Evolutionary conservation across 78 protist species (phyloP), one percentile per base, ranked within the genome.

Genomic region (Dictyostelium brefeldianum): DNA sequence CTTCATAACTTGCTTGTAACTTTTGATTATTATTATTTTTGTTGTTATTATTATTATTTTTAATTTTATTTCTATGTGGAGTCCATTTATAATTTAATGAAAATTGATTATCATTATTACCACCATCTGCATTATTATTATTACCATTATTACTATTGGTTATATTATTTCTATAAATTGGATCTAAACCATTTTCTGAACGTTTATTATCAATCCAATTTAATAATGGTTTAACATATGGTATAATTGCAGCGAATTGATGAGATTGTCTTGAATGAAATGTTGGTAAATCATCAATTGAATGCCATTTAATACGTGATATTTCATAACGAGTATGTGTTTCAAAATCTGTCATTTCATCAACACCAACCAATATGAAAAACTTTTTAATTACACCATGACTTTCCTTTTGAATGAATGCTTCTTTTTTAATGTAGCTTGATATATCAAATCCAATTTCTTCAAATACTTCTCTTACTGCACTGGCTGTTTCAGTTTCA

Each of bases 251-350:
- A 8, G 93, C 93, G n/a, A 64, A 87, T 51, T 87, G 93, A 65
- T 87, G 93, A 77, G 93, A 87, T 50, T n/a, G 41, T 78, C 93
- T 87, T 77, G 74, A 53, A 59, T 87, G 93, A 43, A 77, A 67
- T 41, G 64, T 36, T 77, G 93, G 93, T 25, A 87, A 62, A 87
- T 87, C 93, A 5, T 54, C 93, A 9, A 87, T 70, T 48, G 11
- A 57, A 65, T 87, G 93, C 93, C 93, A 87, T 87, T 87, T 87
- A 8, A 87, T 87, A 65, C 93, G 77, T 83, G 74, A 36, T 47
- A 62, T 87, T 65, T 87, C 93, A 77, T 87, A 87, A 51, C 93
- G 43, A 20, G 93, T 87, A 77, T 87, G 93, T 14, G 93, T 87
- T 87, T 87, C 93, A 51, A 87, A 87, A 64, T 87, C 93, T 5